phyloP scores from a whole-genome alignment of 1,284 basidiomycete genomes.

The Puccinia hordei region DNA sequence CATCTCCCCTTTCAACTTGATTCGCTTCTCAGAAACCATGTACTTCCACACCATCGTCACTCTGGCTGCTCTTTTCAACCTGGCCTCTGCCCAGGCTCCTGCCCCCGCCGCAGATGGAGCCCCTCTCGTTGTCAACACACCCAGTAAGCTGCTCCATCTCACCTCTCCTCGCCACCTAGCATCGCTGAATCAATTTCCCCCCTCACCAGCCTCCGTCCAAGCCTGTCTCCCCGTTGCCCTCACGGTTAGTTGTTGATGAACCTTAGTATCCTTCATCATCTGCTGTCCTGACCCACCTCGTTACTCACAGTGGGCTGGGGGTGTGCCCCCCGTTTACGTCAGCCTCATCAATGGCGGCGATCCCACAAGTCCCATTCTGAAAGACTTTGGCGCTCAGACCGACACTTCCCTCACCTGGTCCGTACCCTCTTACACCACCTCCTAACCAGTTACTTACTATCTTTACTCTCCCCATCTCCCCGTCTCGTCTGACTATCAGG shows the following conservation, averaged over 20 bases:
- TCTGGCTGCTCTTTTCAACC: neutral
- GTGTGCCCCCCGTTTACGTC: constrained; percentile 68
- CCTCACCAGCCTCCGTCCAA: neutral
- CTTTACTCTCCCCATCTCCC: neutral
- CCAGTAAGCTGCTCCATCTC: neutral
- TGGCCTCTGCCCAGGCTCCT: neutral
- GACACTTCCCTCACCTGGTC: constrained; percentile 7
- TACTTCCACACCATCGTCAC: neutral
- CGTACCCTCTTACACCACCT: neutral
- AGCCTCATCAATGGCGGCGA: constrained; percentile 72
- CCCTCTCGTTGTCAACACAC: constrained; percentile 11
- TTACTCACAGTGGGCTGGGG: constrained; percentile 67
- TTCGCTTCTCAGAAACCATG: constrained; percentile 6
- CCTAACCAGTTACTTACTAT: neutral
- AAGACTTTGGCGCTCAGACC: constrained; percentile 13
- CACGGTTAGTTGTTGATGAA: neutral
- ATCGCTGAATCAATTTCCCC: too few species aligned
- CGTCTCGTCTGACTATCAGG: too few species aligned
- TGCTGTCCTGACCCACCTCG: constrained; percentile 60
- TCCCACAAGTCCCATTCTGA: constrained; percentile 52
- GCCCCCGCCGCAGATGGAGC: too few species aligned
- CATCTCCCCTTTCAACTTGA: neutral
- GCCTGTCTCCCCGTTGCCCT: constrained; percentile 10
- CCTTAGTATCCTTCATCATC: neutral
- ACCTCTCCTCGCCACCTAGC: neutral